Conservation (phyloP, 1,284 basidiomycete genomes). For the Cutaneotrichosporon sp. region DNA sequence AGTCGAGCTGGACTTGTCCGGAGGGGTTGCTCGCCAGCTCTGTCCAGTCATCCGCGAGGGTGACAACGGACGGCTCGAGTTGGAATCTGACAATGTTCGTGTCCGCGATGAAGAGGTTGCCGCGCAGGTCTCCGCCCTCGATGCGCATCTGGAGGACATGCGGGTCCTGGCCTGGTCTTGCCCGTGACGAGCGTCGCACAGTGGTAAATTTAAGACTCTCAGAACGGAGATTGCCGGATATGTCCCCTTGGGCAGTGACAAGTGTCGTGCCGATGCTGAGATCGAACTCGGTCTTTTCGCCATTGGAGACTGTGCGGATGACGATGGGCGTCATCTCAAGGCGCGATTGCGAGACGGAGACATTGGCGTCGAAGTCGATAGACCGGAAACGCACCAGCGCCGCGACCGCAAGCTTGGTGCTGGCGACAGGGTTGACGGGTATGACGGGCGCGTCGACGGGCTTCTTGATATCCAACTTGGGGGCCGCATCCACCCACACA, state of each 20-base stretch:
- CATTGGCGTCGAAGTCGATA: conserved; percentile 66
- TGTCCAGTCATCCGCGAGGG: conserved; percentile 78
- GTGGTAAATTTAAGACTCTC: conserved; percentile 73
- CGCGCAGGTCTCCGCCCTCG: conserved; percentile 65
- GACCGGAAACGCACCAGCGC: conserved; percentile 65
- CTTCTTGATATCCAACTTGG: conserved; percentile 25
- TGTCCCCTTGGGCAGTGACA: conserved; percentile 64
- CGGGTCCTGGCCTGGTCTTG: conserved; percentile 31
- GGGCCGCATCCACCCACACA: conserved; percentile 43
- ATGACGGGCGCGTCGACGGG: background rate
- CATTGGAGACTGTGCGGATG: conserved; percentile 36
- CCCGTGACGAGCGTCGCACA: conserved; percentile 54
- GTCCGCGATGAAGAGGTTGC: conserved; percentile 68
- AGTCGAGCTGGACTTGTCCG: conserved; percentile 65
- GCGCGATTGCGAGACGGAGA: conserved; percentile 57
- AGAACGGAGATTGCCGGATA: conserved; percentile 65
- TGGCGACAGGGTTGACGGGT: background rate
- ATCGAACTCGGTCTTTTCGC: conserved; percentile 51
- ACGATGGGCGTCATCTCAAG: conserved; percentile 59
- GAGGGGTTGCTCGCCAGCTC: conserved; percentile 52
- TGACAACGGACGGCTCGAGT: conserved; percentile 71
- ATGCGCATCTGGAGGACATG: conserved; percentile 69
- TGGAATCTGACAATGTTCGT: conserved; percentile 71
- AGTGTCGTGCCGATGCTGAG: conserved; percentile 62
- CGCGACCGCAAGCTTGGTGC: conserved; percentile 25